Evolutionary conservation across 176 grass and related monocot species (phyloP), one percentile per base, ranked within the genome.

Genomic region (Oryza glaberrima): DNA sequence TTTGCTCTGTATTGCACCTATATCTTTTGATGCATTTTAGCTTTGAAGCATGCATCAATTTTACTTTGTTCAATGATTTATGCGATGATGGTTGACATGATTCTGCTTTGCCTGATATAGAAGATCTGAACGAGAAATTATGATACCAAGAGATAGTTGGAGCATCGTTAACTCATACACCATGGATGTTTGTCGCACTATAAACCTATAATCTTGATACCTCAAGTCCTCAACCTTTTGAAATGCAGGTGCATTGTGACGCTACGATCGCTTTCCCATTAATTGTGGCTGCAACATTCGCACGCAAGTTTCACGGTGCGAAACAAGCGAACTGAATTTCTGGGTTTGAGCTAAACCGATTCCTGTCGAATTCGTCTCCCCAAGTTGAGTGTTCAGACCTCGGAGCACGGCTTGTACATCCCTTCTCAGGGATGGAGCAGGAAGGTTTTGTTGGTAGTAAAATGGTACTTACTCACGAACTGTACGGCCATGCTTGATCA

Each of bases 221-320:
- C 71, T 20, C 40, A 41, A 41, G 38, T 40, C 40, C 40, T 41
- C 1, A 79, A 52, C 51, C 26, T 70, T 76, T 81, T 41, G 28
- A 76, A 90, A 87, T 79, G 26, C 79, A 95, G 95, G 93, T 98
- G 67, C 95, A 98, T 75, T 98, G 95, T 4, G 95, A 95, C 80
- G 91, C 91, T 17, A 98, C 91, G 52, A 92, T 98, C 28, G 95
- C 90, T 60, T 95, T 98, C 67, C 96, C 95, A 0, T 83, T 98
- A 34, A 20, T 98, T 20, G 91, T 95, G 13, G 85, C 93, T 63
- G 95, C 91, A 14, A 98, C 92, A 75, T 98, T 98, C 88, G 93
- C 93, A 0, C 77, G 51, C 25, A 93, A 32, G 70, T 88, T 88
- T 82, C 87, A 88, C 4, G 51, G 77, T 5, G 52, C 16, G n/a